Percentiles rank a stretch among this genome's conserved stretches.
Conservation (phyloP, 192 early-diverging fungal genomes). For the Haplosporangium gracile region DNA sequence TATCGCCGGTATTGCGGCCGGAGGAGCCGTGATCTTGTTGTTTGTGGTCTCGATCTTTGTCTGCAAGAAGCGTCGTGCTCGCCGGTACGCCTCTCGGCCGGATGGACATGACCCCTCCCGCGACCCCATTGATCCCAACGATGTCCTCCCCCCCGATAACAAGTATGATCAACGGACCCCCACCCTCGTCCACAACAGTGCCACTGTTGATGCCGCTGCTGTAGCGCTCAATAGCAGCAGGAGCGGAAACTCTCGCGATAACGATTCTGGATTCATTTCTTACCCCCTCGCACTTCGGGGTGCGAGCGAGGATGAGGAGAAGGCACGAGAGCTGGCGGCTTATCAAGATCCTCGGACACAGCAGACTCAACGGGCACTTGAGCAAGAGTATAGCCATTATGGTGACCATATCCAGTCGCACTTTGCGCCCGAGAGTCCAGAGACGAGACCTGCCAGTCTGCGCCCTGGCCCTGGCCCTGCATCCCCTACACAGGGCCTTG, state of each 20-base stretch:
- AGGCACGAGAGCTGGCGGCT: background rate
- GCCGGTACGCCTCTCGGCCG: conserved; percentile 17
- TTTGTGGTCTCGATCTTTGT: conserved; percentile 33
- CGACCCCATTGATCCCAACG: conserved; percentile 51
- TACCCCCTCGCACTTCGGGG: conserved; percentile 14
- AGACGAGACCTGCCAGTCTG: background rate
- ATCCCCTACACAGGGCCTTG: background rate
- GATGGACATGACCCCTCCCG: conserved; percentile 31
- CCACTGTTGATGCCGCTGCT: background rate
- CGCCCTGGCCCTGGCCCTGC: background rate
- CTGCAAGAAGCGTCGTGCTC: conserved; percentile 30
- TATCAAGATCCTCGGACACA: background rate
- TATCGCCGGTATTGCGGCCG: conserved; percentile 49
- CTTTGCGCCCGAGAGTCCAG: conserved; percentile 17
- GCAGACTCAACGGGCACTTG: background rate
- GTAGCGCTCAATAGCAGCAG: background rate
- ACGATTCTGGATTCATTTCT: conserved; percentile 12
- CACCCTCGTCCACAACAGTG: background rate
- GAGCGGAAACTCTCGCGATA: background rate
- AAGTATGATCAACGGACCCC: conserved; percentile 17
- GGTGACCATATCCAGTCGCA: conserved; percentile 40
- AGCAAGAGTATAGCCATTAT: conserved; percentile 28
- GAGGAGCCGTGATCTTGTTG: conserved; percentile 32
- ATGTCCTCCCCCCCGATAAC: conserved; percentile 31
- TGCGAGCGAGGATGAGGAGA: background rate